These are phyloP conservation scores for Neofusicoccum sp. DNA, from an alignment of 2,329 filamentous ascomycete species.

Conservation along the genomic window DNA sequence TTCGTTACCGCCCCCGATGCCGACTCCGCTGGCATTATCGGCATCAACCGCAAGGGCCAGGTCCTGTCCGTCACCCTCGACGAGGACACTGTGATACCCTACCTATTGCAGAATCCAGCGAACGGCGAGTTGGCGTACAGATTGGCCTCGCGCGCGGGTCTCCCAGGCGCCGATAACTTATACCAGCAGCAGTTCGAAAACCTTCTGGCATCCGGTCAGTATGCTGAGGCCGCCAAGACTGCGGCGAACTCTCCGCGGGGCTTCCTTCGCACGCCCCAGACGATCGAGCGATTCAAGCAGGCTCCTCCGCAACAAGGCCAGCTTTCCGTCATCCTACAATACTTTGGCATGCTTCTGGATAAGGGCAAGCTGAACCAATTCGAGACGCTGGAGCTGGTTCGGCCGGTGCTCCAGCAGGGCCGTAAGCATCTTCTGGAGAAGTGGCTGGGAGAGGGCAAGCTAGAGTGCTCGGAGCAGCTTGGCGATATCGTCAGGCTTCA, in stretches of 20 bases:
- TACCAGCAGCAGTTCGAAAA: slow-evolving; percentile 93
- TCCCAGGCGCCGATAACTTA: slow-evolving; percentile 90
- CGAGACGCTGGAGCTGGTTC: slow-evolving; percentile 89
- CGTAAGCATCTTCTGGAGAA: slow-evolving; percentile 96
- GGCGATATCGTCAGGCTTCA: slow-evolving; percentile 91
- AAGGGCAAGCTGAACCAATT: slow-evolving; percentile 91
- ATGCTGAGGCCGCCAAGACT: slow-evolving; percentile 86
- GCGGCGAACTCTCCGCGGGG: slow-evolving; percentile 95
- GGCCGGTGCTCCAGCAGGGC: slow-evolving; percentile 88
- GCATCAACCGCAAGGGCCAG: slow-evolving; percentile 96
- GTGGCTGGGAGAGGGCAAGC: slow-evolving; percentile 94
- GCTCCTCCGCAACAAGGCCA: slow-evolving; percentile 77
- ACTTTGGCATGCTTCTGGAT: slow-evolving; percentile 95
- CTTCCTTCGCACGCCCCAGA: slow-evolving; percentile 90
- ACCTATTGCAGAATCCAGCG: slow-evolving; percentile 93
- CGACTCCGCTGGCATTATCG: slow-evolving; percentile 82
- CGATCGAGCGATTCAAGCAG: slow-evolving; percentile 93
- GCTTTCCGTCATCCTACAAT: slow-evolving; percentile 92
- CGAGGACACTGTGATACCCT: slow-evolving; percentile 86
- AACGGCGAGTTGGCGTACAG: slow-evolving; percentile 93
- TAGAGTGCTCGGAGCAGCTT: slow-evolving; percentile 93
- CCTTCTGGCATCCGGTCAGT: slow-evolving; percentile 76
- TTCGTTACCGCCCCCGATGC: slow-evolving; percentile 88
- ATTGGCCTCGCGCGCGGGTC: slow-evolving; percentile 87
- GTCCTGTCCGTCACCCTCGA: slow-evolving; percentile 92